Percentiles rank a stretch among this genome's conserved stretches.
Evolutionary conservation across 1,139 yeast genomes (phyloP).

Genomic region (Candida sp.): DNA sequence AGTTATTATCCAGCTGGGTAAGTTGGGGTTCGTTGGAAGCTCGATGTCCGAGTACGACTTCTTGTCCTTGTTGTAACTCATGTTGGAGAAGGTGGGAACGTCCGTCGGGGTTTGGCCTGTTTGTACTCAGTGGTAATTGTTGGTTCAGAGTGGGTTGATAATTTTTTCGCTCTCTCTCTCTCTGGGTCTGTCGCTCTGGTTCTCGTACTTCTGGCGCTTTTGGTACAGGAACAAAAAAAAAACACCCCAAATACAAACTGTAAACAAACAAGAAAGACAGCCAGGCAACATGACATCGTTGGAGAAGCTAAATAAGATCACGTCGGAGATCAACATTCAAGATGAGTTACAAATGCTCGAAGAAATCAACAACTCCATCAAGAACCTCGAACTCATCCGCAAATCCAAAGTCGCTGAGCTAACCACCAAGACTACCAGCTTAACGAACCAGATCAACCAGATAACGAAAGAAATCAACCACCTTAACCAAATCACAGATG

Average conservation of each 20-base stretch:
- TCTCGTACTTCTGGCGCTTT: too few species aligned
- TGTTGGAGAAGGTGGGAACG: too few species aligned
- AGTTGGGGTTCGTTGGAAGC: conserved; percentile 47
- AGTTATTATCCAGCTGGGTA: conserved; percentile 85
- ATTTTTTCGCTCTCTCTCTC: background rate
- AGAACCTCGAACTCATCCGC: conserved; percentile 29
- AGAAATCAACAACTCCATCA: conserved; percentile 45
- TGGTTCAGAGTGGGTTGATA: background rate
- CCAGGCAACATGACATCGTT: conserved; percentile 1
- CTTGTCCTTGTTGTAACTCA: conserved; percentile 21
- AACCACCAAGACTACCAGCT: conserved; percentile 21
- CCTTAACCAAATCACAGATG: conserved; percentile 23
- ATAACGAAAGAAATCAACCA: conserved; percentile 26
- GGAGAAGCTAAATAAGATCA: conserved; percentile 11
- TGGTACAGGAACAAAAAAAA: background rate
- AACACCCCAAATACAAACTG: too few species aligned
- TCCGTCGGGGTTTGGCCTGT: too few species aligned
- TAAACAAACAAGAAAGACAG: background rate
- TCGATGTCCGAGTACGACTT: conserved; percentile 45
- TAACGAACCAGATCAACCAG: conserved; percentile 21
- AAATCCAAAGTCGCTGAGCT: conserved; percentile 25
- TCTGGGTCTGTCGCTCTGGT: too few species aligned
- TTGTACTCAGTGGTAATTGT: too few species aligned
- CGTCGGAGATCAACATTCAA: conserved; percentile 54
- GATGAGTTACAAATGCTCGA: conserved; percentile 57